Base-by-base conservation (phyloP, 768 basidiomycete species). In the Calocybe indica region DNA sequence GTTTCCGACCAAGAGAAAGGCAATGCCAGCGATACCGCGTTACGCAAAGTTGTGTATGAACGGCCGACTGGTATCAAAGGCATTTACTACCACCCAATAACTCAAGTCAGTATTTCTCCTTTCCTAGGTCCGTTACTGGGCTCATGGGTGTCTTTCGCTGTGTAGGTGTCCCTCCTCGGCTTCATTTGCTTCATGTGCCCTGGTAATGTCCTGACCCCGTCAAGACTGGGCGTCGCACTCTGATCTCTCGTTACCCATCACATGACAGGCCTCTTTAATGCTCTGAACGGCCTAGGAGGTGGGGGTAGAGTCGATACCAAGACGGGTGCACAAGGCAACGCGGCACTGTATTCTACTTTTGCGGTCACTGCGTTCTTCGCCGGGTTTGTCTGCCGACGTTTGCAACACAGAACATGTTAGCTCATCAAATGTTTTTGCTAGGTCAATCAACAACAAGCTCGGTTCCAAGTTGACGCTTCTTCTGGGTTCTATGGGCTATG, bases 401-500 rank as follows among this genome's bases (percentile, higher is more conserved):
- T 42, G 4, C 13, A 1, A 1, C 30, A 7, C n/a, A n/a, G n/a
- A 10, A 14, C 6, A 8, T 30, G 9, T 6, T 34, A n/a, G 12
- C 38, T 13, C 5, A 15, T 9, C 12, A 41, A 13, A 37, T 30
- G 14, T 35, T 31, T 33, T 46, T 37, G 30, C 28, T 49, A 88
- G 88, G 6, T 84, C 87, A 3, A 67, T 90, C 60, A 88, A 88
- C 68, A 93, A 93, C 55, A 78, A 78, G 44, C 70, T 94, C 33
- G 92, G 92, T 12, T 70, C 86, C 41, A 74, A 80, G 11, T 53
- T 83, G 22, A 90, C 91, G 0, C 77, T 94, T 6, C 68, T 82
- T 31, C 54, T 92, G 13, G 92, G 92, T 49, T 85, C 81, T 7
- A 60, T 70, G 7, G 90, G 90, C 7, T 94, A 92, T 62, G 73